Evolutionary conservation across 2,329 filamentous ascomycete species (phyloP).

Genomic region (Clonostachys rhizophaga): DNA sequence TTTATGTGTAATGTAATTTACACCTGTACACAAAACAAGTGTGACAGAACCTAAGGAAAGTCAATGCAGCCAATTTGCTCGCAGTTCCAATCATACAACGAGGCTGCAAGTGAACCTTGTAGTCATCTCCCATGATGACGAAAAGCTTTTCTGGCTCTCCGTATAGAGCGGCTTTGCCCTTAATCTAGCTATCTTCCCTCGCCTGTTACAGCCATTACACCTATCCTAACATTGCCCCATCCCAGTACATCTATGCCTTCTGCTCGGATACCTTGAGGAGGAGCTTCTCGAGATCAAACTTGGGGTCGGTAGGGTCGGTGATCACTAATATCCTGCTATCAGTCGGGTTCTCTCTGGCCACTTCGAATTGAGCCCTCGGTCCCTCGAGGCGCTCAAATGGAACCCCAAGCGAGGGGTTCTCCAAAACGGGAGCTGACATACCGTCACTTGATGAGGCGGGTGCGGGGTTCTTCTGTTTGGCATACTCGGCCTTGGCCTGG

Average conservation of each 20-base stretch:
- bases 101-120: slow-evolving; percentile 8
- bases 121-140: background rate
- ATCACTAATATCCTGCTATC: slow-evolving; percentile 13
- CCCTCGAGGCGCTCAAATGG: background rate
- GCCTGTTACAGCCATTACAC: slow-evolving; percentile 15
- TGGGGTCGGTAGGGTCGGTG: slow-evolving; percentile 72
- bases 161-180: background rate
- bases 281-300: slow-evolving; percentile 90
- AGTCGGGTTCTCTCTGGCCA: no score
- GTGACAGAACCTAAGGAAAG: no score
- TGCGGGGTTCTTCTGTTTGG: slow-evolving; percentile 65
- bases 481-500: slow-evolving; percentile 87
- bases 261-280: slow-evolving; percentile 58
- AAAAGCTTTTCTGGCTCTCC: background rate
- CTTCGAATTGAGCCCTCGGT: background rate
- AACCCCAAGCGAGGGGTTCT: slow-evolving; percentile 8
- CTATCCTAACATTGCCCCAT: background rate
- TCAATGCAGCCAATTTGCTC: slow-evolving; percentile 42
- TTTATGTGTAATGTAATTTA: no score
- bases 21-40: no score
- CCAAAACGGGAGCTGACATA: slow-evolving; percentile 11
- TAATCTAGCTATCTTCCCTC: slow-evolving; percentile 8
- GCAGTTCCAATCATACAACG: slow-evolving; percentile 32
- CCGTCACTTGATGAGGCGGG: slow-evolving; percentile 23
- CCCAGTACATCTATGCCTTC: slow-evolving; percentile 34